Evolutionary conservation across 371 early-diverging fungal genomes (phyloP), one percentile per base, ranked within the genome.

Genomic region (Mortierella sp.): DNA sequence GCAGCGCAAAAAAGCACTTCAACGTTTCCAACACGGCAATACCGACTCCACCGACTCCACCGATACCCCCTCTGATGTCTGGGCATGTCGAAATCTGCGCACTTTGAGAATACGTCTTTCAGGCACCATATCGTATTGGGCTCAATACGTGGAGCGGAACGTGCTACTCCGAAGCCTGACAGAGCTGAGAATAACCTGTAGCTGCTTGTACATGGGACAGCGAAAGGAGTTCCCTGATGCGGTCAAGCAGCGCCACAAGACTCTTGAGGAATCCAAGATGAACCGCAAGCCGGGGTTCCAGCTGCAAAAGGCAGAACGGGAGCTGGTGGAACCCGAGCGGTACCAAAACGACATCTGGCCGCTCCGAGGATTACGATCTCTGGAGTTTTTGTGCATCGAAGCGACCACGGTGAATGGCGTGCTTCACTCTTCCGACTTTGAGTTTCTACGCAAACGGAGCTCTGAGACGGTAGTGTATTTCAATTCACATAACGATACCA

Each of bases 361-460:
- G 0, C 14, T 72, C 16, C 7, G 21, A 2, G 39, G 34, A 2
- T 31, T 72, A 52, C 42, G 39, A 2, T 54, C 38, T 0, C 50
- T 72, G 23, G 60, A 61, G 49, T 10, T 24, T 2, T 30, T 67
- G 14, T 7, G 24, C 13, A 16, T 72, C 7, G 12, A 49, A 5
- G 1, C 45, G 8, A 3, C 0, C 0, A 10, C 39, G 1, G 19
- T 62, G 1, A 23, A 24, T 9, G 73, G 73, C 0, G 38, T 72
- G 46, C 2, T 67, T 10, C 54, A 55, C 4, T 27, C 54, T 8
- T 57, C 54, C 0, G 73, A 72, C n/a, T 67, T 72, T 54, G 67
- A 67, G 51, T 72, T 67, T 27, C 42, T 72, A 16, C 28, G 60
- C 5, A 34, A 43, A 10, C 46, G 30, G 38, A 49, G 50, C 41